Conservation (phyloP, 2,329 filamentous ascomycete species). For the Trichoderma sp. region DNA sequence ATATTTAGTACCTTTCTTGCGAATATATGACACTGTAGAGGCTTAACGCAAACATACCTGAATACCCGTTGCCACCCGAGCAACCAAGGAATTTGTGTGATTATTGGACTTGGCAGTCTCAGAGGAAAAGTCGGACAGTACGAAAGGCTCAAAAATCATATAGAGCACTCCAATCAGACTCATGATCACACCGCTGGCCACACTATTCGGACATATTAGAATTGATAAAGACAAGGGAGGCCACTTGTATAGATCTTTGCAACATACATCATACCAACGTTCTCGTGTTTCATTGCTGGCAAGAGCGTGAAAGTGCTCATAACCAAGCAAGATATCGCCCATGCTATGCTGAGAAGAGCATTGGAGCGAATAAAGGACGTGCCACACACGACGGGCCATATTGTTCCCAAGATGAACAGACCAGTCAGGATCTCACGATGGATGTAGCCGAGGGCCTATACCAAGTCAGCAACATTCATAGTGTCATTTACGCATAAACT, state of each 20-base stretch:
- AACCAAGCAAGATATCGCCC: conserved; percentile 71
- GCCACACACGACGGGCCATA: conserved; percentile 79
- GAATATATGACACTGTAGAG: conserved; percentile 17
- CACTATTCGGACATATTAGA: conserved; percentile 42
- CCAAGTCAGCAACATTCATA: neutral
- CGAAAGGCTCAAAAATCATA: conserved; percentile 70
- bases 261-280: conserved; percentile 68
- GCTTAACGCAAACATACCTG: conserved; percentile 47
- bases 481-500: conserved; percentile 29
- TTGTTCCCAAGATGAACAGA: conserved; percentile 70
- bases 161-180: conserved; percentile 72
- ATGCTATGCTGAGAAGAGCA: conserved; percentile 60
- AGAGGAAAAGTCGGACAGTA: conserved; percentile 45
- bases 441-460: conserved; percentile 85
- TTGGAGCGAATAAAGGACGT: conserved; percentile 68
- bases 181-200: conserved; percentile 77
- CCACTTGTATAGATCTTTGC: neutral
- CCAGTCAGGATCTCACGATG: conserved; percentile 81
- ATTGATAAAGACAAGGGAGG: neutral
- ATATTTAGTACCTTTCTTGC: neutral
- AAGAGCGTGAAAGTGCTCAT: conserved; percentile 93
- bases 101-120: conserved; percentile 22
- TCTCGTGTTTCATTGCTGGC: conserved; percentile 81
- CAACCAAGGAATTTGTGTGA: conserved; percentile 42
- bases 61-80: conserved; percentile 60